A percentile compares a stretch with the other conserved stretches of the same genome.
Evolutionary conservation across 106 monocot species (phyloP).

Genomic region (Dendrobium chrysotoxum): DNA sequence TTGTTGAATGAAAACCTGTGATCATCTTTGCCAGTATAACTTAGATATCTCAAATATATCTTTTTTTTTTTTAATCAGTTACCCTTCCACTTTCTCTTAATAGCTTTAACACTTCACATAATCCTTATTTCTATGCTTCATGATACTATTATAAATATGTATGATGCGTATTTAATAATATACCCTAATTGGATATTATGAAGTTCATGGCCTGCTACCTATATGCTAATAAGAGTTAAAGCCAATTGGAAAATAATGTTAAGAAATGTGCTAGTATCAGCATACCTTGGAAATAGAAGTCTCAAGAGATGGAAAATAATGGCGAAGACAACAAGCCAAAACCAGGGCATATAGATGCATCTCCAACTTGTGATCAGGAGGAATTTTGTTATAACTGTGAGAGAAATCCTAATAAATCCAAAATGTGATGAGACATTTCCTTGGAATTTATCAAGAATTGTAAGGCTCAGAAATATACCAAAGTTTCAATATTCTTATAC

Average conservation of each 20-base stretch:
- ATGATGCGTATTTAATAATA: not conserved
- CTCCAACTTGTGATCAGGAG: slow-evolving; percentile 59
- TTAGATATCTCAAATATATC: too few species aligned
- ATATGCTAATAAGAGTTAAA: not conserved
- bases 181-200: not conserved
- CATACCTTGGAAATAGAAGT: slow-evolving; percentile 59
- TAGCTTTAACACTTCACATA: not conserved
- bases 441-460: not conserved
- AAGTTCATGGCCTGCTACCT: not conserved
- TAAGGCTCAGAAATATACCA: slow-evolving; percentile 23
- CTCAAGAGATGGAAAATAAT: slow-evolving; percentile 29
- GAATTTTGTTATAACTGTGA: slow-evolving; percentile 53
- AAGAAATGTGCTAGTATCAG: not conserved
- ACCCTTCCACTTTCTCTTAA: not conserved
- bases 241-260: not conserved
- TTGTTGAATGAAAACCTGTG: not conserved
- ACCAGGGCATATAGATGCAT: slow-evolving; percentile 70
- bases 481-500: slow-evolving; percentile 15
- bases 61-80: too few species aligned
- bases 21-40: not conserved
- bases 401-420: slow-evolving; percentile 47
- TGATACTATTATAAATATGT: not conserved
- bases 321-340: slow-evolving; percentile 54
- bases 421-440: not conserved
- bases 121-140: not conserved